Evolutionary conservation across 495 filamentous ascomycete species (phyloP).

Genomic region (Gamarada debralockiae): DNA sequence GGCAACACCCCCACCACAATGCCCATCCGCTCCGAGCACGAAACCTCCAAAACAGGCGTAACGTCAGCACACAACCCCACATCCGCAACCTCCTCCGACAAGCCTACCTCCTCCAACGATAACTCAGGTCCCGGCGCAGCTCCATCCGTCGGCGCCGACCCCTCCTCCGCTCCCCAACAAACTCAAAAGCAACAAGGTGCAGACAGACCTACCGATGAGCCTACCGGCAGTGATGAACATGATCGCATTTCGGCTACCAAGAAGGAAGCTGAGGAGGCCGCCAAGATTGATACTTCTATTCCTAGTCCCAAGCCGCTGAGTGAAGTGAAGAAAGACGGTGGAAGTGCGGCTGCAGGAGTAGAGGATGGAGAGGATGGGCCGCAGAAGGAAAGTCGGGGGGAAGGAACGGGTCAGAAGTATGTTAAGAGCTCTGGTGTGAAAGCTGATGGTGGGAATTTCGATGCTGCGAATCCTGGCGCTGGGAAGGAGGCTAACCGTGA

Average conservation of each 20-base stretch:
- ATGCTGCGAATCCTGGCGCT: slow-evolving; percentile 56
- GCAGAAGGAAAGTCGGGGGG: slow-evolving; percentile 33
- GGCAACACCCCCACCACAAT: slow-evolving; percentile 6
- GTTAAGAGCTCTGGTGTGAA: slow-evolving; percentile 49
- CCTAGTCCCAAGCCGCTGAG: not conserved
- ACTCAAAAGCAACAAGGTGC: slow-evolving; percentile 34
- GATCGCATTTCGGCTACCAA: slow-evolving; percentile 16
- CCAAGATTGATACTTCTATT: not conserved
- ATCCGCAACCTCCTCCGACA: slow-evolving; percentile 8
- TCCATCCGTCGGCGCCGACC: slow-evolving; percentile 7
- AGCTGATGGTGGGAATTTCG: slow-evolving; percentile 55
- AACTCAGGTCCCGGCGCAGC: not conserved
- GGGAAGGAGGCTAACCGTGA: slow-evolving; percentile 62
- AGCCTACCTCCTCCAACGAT: slow-evolving; percentile 19
- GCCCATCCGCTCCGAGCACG: slow-evolving; percentile 14
- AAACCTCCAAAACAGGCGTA: slow-evolving; percentile 25
- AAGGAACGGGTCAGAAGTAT: slow-evolving; percentile 50
- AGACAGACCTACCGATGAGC: slow-evolving; percentile 28
- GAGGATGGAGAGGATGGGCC: slow-evolving; percentile 22
- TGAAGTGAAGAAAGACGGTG: slow-evolving; percentile 19
- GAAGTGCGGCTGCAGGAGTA: slow-evolving; percentile 21
- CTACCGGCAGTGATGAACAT: not conserved
- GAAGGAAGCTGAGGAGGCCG: slow-evolving; percentile 9
- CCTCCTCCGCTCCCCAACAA: slow-evolving; percentile 16
- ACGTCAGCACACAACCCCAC: slow-evolving; percentile 9